Evolutionary conservation across 192 early-diverging fungal species (phyloP), one percentile per base, ranked within the genome.

Genomic region (Coemansia sp.): DNA sequence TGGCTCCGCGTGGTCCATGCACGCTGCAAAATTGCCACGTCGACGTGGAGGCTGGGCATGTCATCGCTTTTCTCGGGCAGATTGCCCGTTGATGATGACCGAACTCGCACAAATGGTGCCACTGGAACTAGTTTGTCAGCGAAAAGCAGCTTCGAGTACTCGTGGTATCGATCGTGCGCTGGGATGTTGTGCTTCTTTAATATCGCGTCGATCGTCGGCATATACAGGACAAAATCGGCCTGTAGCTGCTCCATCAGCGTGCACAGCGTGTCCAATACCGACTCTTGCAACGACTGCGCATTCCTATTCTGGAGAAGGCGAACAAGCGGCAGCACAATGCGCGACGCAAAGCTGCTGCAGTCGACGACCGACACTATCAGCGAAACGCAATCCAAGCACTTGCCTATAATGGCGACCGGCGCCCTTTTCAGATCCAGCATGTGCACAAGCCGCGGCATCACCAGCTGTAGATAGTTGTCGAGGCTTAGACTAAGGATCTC

Each of bases 381-480:
- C 5, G 89, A 89, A 23, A 94, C 88, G 11, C 91, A 89, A 62
- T 79, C 73, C 23, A 96, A 90, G 2, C 92, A 86, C 35, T 85
- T 72, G 53, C 86, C 85, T 18, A 91, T 77, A 20, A 96, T 64
- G 30, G 71, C 67, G 16, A 84, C 59, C 0, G 92, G 90, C 4
- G 86, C 84, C 46, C 88, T 90, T 2, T 85, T 71, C 43, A 85
- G 86, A 59, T 98, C 94, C 71, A 97, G 89, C 11, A 93, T 83
- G 60, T 85, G 79, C 24, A 97, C 89, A 12, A 98, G 82, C 2
- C 88, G 87, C 9, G 94, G 95, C 61, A 97, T 89, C 18, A 98
- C 88, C 20, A 98, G 82, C 73, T 94, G 91, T 78, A 98, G 85
- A 66, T 96, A 97, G 63, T 93, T 94, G 65, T 98, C 95, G 46